Base-by-base conservation (phyloP, 352 stramenopile species). In the Phytophthora europaea region DNA sequence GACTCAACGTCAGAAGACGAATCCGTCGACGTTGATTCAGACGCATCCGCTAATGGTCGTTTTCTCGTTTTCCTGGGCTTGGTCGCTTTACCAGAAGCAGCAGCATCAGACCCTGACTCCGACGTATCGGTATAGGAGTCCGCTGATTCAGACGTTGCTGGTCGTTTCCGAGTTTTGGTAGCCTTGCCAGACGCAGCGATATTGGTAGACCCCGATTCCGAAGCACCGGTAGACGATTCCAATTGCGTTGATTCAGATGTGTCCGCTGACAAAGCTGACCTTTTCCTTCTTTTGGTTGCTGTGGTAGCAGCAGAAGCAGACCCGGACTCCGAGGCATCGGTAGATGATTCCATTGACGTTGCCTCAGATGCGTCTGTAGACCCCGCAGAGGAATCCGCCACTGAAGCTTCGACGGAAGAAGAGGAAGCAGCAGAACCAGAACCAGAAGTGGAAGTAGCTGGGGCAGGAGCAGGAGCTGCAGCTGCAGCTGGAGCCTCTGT, bases 361-460 rank as follows among this genome's bases (percentile, higher is more conserved):
- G 58, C 40, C 22, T 53, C 40, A 13, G 62, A 69, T 36, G 10
- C 43, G 52, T 70, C 53, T 2, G 54, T 54, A 16, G 54, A 58
- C 12, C 6, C 52, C 36, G 34, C 28, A 20, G 31, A 9, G 12
- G 48, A 54, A 22, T 54, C 48, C 20, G 1, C 9, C 4, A 20
- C 18, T 60, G 16, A 51, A 51, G 16, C 43, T 23, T n/a, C 43
- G 18, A 8, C 43, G 12, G 43, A 51, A 51, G 43, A n/a, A 51
- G 43, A n/a, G 6, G 6, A 12, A 6, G 43, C 15, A 20, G 43
- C 38, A 47, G 38, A 3, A 47, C 13, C 18, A 1, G 43, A 51
- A 51, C 16, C 43, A 51, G 43, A 2, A 51, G 43, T 15, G 2
- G 43, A 13, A 48, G 50, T 9, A n/a, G 62, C 52, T 26, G 52